Evolutionary conservation across 139 green algal genomes (phyloP), one percentile per base, ranked within the genome.

Genomic region (Picochlorum sp.): DNA sequence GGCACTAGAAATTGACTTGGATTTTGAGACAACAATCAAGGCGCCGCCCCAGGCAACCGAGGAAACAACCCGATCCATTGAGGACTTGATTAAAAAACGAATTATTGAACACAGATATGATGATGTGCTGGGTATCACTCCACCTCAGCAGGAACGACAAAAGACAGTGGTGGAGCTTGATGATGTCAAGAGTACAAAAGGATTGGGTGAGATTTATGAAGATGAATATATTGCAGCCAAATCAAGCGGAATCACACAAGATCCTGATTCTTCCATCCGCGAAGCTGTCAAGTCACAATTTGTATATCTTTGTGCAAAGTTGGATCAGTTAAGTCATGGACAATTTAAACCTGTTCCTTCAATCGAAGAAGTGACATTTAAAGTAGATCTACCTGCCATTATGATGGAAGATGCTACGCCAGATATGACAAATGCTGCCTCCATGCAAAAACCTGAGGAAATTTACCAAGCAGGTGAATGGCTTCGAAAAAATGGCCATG

Each of bases 251-350:
- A 55, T 31, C 1, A 56, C 33, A 2, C 68, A 69, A 29, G 72
- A 79, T 43, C 68, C 72, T 61, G 60, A 79, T 22, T 64, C 70
- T 26, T 37, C 43, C 9, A 43, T 81, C 18, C 52, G 70, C 10
- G 36, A 62, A 5, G 65, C 83, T 60, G 80, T 79, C 1, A 52
- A 61, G 2, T 45, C 59, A 8, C 77, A 96, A 63, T 89, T 95
- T 67, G 79, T 81, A 51, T 69, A 68, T 35, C 74, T 97, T 13
- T 86, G 72, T 7, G 64, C 36, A 30, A 88, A 90, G 70, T 83
- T 98, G 54, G 91, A 98, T 52, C 81, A 89, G 3, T 79, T 98
- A 44, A 76, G 69, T 3, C 85, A 92, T 76, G 91, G 94, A 73
- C 73, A 89, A 59, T 97, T 85, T 49, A 70, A 85, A n/a, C 90